Base-by-base conservation (phyloP, 2,329 filamentous ascomycete genomes). In the Escovopsis weberi region DNA sequence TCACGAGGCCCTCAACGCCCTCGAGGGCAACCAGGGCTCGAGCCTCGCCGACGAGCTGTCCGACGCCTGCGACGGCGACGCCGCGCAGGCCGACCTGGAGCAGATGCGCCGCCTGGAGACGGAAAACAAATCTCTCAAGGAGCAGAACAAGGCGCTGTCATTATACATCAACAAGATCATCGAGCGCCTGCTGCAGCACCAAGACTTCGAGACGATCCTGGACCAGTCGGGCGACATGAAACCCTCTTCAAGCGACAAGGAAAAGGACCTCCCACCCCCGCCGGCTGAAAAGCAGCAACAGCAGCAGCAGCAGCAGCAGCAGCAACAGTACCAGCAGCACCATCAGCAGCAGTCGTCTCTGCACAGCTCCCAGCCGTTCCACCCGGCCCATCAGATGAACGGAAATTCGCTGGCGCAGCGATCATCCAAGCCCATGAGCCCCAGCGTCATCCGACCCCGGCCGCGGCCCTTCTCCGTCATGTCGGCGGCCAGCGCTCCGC, bases 91-190 rank as follows among this genome's bases (percentile, higher is more conserved):
- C 37, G 78, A 83, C 47, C 64, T 67, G 49, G 74, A 78, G 43
- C 65, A 64, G 38, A 15, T 38, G 50, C 80, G 80, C 53, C 78
- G 77, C 41, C 69, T 91, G 11, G 88, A 95, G 58, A 64, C 70
- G 10, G 89, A 96, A 54, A 63, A 91, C 51, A 86, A 83, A 61
- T 72, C 75, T 8, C 68, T 85, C 53, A 89, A 85, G 65, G 89
- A 94, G 59, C 82, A 94, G 67, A 96, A 98, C 70, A 96, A 96
- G 68, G 91, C 91, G 28, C 70, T 98, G 53, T 94, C 87, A 23
- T 70, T 96, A 50, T 98, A 98, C 67, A 95, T 98, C 69, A 94
- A 96, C 74, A 94, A 91, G 67, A 96, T 98, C 60, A 94, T 98
- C 59, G 91, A 91, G 60, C 83, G 91, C 44, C 76, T 98, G 37